Conservation (phyloP, 768 basidiomycete species). For the Dioszegia crocea region DNA sequence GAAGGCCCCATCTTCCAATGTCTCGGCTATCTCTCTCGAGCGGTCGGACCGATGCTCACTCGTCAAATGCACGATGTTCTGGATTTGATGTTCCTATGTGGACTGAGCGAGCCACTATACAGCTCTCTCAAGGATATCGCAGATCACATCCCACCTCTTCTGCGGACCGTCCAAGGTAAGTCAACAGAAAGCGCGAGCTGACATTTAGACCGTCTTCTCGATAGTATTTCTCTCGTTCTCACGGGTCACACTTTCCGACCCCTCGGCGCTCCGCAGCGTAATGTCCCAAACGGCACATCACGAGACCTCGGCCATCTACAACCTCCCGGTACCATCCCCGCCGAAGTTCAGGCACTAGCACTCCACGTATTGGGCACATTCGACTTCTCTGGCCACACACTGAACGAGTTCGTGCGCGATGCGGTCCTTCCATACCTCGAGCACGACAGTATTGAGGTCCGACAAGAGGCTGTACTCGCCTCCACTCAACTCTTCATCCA, state of each 20-base stretch:
- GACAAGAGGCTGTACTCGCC: conserved; percentile 82
- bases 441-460: conserved; percentile 80
- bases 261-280: conserved; percentile 72
- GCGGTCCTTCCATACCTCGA: conserved; percentile 91
- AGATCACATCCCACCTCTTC: conserved; percentile 77
- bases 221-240: conserved; percentile 73
- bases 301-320: conserved; percentile 30
- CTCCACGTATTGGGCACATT: conserved; percentile 81
- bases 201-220: conserved; percentile 73
- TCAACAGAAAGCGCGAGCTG: background rate
- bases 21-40: conserved; percentile 88
- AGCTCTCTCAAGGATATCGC: conserved; percentile 80
- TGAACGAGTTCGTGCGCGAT: conserved; percentile 91
- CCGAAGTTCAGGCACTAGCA: conserved; percentile 66
- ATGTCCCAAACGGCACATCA: conserved; percentile 41
- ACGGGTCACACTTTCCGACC: conserved; percentile 81
- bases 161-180: conserved; percentile 85
- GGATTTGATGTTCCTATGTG: conserved; percentile 92
- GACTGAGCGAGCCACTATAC: conserved; percentile 80
- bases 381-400: conserved; percentile 88
- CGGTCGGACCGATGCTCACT: conserved; percentile 92
- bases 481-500: conserved; percentile 87
- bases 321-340: conserved; percentile 29
- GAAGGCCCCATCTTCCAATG: conserved; percentile 98
- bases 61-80: conserved; percentile 93